Evolutionary conservation across 2,329 filamentous ascomycete species (phyloP).

Genomic region (Neospermospora avenae): DNA sequence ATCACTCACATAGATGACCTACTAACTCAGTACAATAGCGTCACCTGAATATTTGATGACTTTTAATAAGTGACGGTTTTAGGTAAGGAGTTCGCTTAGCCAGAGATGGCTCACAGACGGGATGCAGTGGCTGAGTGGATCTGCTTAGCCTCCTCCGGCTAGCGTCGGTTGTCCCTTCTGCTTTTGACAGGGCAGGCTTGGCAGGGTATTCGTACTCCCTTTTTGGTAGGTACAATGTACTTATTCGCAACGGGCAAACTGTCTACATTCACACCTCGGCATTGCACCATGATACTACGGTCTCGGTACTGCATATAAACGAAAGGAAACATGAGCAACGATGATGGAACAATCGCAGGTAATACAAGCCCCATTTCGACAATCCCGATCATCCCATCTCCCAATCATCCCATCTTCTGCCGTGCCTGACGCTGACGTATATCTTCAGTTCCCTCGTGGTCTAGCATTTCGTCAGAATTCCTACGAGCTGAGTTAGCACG

Average conservation of each 20-base stretch:
- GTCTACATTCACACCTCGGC: constrained; percentile 1
- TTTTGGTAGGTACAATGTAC: too few species aligned
- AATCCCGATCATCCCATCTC: background rate
- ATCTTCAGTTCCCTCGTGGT: constrained; percentile 24
- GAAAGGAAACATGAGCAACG: constrained; percentile 15
- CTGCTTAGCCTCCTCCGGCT: too few species aligned
- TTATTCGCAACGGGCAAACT: background rate
- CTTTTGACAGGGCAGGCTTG: too few species aligned
- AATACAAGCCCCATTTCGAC: background rate
- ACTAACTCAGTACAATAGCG: too few species aligned
- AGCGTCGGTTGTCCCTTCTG: background rate
- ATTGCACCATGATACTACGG: constrained; percentile 19
- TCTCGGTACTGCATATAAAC: constrained; percentile 5
- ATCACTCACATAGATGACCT: too few species aligned
- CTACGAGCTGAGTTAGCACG: constrained; percentile 39
- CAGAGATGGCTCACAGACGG: too few species aligned
- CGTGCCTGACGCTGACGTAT: constrained; percentile 10
- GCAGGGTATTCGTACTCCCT: too few species aligned
- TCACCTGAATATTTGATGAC: too few species aligned
- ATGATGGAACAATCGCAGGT: constrained; percentile 14
- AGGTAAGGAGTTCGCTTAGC: too few species aligned
- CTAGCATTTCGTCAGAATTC: constrained; percentile 32
- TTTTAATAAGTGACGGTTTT: too few species aligned
- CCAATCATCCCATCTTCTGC: too few species aligned
- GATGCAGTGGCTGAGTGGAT: too few species aligned